Evolutionary conservation across 225 moss, liverwort and hornwort species (phyloP), one percentile per base, ranked within the genome.

Genomic region (Rhytidiadelphus loreus): DNA sequence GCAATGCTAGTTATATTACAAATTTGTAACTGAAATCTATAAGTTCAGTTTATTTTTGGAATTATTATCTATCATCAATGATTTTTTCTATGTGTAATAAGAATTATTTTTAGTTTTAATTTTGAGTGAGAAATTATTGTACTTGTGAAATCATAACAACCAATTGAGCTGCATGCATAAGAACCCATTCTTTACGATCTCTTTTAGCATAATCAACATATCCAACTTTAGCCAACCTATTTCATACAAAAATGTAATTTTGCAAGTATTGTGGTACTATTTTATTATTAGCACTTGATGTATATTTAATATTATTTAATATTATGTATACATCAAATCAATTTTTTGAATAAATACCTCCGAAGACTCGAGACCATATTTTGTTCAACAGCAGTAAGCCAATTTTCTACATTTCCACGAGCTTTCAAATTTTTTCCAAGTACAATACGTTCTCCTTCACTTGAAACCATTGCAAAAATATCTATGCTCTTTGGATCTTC

Each of bases 401-500:
- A 98, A 82, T 95, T 96, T 84, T 98, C 98, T 70, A 98, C 97
- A 83, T 96, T 98, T 81, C 98, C 98, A 78, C 98, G 91, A 56
- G 98, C 98, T 90, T 98, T 98, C 9, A 98, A 75, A 37, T 98
- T 98, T 85, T 98, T 98, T 5, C 98, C 97, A 37, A 98, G 35
- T 29, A 32, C 8, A 62, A 98, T 89, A 60, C 85, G 90, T 88
- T 98, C 98, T 25, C 96, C 97, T 83, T 98, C 98, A 85, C 97
- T 96, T 60, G 98, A 98, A 55, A 95, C 68, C 97, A 98, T 98
- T 4, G 95, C 98, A 86, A 91, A 95, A 56, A 98, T 96, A 80
- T 98, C 98, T 83, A 97, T 94, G 60, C 98, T 98, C 80, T 98
- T 98, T n/a, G 96, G 94, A 89, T 98, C 98, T 46, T 98, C 97